A percentile compares a stretch with the other conserved stretches of the same genome.
Evolutionary conservation across 108 stramenopile genomes (phyloP).

Genomic region (Schizochytrium sp.): DNA sequence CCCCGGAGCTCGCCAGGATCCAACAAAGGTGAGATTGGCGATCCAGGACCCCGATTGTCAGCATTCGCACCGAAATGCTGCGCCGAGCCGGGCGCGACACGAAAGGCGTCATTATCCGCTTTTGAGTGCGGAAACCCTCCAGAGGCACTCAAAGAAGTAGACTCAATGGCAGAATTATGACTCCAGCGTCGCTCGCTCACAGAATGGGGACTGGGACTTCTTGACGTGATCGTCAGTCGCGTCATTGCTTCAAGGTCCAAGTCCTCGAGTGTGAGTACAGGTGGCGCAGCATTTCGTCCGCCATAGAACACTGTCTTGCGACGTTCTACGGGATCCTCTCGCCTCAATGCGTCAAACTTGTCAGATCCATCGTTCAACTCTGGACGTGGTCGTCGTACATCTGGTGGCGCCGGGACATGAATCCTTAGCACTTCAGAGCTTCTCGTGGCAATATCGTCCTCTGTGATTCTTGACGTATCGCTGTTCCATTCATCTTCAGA

Average conservation of each 20-base stretch:
- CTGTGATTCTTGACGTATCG: neutral
- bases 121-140: neutral
- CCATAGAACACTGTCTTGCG: neutral
- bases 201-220: neutral
- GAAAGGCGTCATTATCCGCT: no score
- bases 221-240: neutral
- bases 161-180: neutral
- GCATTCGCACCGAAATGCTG: no score
- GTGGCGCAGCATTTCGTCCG: neutral
- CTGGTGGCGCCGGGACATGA: neutral
- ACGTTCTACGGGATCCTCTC: no score
- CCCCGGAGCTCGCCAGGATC: neutral
- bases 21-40: neutral
- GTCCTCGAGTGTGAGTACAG: neutral
- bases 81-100: no score
- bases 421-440: neutral
- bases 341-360: no score
- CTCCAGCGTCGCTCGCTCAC: neutral
- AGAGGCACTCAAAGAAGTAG: neutral
- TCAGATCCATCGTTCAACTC: no score
- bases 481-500: no score
- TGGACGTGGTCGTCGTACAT: neutral
- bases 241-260: neutral
- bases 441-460: neutral
- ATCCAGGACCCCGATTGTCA: neutral